Conservation (phyloP, 2,329 filamentous ascomycete species). For the Acarospora socialis region DNA sequence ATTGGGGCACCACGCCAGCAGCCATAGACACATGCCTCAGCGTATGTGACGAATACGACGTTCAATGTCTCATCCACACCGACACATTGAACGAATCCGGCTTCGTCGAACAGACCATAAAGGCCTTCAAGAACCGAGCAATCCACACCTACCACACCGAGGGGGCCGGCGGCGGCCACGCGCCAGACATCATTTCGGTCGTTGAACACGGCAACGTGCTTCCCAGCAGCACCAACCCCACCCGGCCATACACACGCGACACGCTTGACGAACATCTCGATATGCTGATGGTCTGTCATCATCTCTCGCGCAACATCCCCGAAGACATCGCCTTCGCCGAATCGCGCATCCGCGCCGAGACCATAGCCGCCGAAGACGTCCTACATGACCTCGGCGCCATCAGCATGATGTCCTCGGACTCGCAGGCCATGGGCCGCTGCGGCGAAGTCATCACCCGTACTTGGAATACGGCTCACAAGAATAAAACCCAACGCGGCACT, state of each 20-base stretch:
- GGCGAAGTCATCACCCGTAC: slow-evolving; percentile 86
- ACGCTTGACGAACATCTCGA: slow-evolving; percentile 93
- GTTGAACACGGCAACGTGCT: slow-evolving; percentile 82
- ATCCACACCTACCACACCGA: slow-evolving; percentile 98
- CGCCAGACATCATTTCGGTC: slow-evolving; percentile 88
- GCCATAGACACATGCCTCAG: slow-evolving; percentile 77
- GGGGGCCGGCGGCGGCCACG: slow-evolving; percentile 86
- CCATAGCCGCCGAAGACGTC: slow-evolving; percentile 91
- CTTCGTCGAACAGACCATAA: slow-evolving; percentile 86
- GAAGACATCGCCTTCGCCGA: slow-evolving; percentile 95
- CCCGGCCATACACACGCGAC: slow-evolving; percentile 76
- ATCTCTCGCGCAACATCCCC: slow-evolving; percentile 79
- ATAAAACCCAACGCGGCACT: slow-evolving; percentile 68
- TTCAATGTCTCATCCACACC: slow-evolving; percentile 89
- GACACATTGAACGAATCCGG: slow-evolving; percentile 94
- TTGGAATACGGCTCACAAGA: slow-evolving; percentile 97
- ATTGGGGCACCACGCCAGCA: slow-evolving; percentile 85
- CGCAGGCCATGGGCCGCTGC: slow-evolving; percentile 91
- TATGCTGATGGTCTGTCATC: slow-evolving; percentile 98
- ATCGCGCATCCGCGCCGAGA: slow-evolving; percentile 85
- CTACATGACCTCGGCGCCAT: slow-evolving; percentile 90
- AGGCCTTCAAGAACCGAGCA: slow-evolving; percentile 69
- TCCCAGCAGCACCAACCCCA: slow-evolving; percentile 84
- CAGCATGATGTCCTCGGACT: slow-evolving; percentile 94
- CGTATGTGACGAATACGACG: slow-evolving; percentile 80